These are phyloP conservation scores for Limtongia smithiae DNA, from an alignment of 805 yeast species.

Conservation along the genomic window DNA sequence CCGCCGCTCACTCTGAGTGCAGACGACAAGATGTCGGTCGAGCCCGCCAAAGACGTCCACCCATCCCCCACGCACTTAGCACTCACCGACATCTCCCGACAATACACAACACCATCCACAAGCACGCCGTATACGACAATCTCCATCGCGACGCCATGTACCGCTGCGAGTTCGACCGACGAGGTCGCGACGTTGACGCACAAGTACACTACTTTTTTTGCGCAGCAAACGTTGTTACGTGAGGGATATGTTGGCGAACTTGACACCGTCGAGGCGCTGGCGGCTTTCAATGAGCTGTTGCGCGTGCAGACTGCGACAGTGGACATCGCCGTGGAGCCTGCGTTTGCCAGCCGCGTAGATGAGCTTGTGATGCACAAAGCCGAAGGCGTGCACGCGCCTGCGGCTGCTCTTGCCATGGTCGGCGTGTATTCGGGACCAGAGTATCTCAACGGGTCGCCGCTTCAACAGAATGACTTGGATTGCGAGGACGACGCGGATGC, in stretches of 20 bases:
- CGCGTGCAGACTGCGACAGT: not conserved
- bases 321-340: not conserved
- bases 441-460: slow-evolving; percentile 5
- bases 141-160: too few species aligned
- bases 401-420: not conserved
- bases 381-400: not conserved
- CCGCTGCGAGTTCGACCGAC: not conserved
- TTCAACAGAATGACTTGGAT: not conserved
- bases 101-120: too few species aligned
- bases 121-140: too few species aligned
- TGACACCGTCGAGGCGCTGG: slow-evolving; percentile 20
- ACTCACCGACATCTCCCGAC: too few species aligned
- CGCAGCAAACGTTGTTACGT: slow-evolving; percentile 16
- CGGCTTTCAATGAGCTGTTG: slow-evolving; percentile 11
- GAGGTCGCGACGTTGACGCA: not conserved
- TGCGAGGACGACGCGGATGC: not conserved
- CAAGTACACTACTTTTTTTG: slow-evolving; percentile 18
- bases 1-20: too few species aligned
- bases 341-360: not conserved
- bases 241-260: slow-evolving; percentile 18
- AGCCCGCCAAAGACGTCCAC: too few species aligned
- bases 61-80: too few species aligned
- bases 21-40: too few species aligned
- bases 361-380: not conserved
- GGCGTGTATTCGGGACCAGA: not conserved